phyloP scores from a whole-genome alignment of 2,329 filamentous ascomycete genomes.

The Phialemonium atrogriseum region DNA sequence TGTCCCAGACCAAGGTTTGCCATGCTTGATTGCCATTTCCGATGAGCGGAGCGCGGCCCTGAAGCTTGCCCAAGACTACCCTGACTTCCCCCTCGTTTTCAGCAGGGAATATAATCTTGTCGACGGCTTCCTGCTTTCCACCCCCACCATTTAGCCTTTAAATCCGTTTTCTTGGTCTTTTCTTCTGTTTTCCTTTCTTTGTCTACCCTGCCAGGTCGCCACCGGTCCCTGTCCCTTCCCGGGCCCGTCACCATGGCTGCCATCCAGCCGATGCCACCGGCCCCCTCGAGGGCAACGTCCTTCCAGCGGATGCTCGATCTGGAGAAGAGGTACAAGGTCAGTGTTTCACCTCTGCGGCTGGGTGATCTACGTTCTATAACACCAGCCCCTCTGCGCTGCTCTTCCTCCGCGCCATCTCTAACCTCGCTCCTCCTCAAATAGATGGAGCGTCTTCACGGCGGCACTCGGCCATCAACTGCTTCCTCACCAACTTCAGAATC shows the following conservation, averaged over 20 bases:
- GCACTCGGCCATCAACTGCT: too few relatives aligned
- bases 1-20: too few relatives aligned
- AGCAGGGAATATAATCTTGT: conserved; percentile 1
- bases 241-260: conserved; percentile 9
- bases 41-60: conserved; percentile 77
- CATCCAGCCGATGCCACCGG: conserved; percentile 10
- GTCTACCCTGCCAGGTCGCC: neutral
- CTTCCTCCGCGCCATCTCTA: conserved; percentile 10
- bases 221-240: neutral
- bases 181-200: conserved; percentile 1
- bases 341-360: conserved; percentile 2
- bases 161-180: neutral
- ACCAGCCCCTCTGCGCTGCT: conserved; percentile 8
- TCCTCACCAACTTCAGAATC: too few relatives aligned
- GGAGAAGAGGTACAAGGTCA: conserved; percentile 49
- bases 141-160: neutral
- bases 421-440: conserved; percentile 13
- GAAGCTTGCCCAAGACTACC: too few relatives aligned
- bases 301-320: conserved; percentile 52
- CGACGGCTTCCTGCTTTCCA: neutral
- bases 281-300: conserved; percentile 32
- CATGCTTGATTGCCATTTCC: conserved; percentile 89
- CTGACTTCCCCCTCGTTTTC: neutral
- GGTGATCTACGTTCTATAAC: conserved; percentile 1
- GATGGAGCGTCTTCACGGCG: conserved; percentile 19